These are phyloP conservation scores for Arabidopsis arenosa DNA, from an alignment of 345 rosid genomes.

Conservation along the genomic window DNA sequence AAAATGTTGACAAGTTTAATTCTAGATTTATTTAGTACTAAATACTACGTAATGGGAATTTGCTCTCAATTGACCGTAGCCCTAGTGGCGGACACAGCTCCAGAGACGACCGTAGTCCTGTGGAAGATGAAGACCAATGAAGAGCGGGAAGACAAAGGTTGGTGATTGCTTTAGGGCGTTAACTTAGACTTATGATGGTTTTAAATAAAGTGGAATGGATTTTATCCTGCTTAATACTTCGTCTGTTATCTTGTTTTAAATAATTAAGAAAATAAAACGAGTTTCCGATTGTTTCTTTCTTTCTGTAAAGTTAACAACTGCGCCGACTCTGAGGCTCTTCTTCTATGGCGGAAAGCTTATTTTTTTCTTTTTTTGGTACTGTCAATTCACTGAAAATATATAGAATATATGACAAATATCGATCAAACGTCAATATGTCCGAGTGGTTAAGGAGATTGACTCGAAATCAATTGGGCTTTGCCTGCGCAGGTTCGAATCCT, in stretches of 20 bases:
- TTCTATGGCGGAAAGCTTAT: too few relatives aligned
- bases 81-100: slow-evolving; percentile 24
- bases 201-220: slow-evolving; percentile 6
- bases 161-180: slow-evolving; percentile 8
- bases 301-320: too few relatives aligned
- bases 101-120: slow-evolving; percentile 32
- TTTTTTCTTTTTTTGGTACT: too few relatives aligned
- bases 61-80: too few relatives aligned
- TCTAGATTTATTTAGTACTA: too few relatives aligned
- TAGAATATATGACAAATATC: too few relatives aligned
- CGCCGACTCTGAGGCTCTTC: too few relatives aligned
- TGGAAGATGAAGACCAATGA: slow-evolving; percentile 32
- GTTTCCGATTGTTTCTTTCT: neutral
- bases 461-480: slow-evolving; percentile 99
- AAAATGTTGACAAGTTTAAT: too few relatives aligned
- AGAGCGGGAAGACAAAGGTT: slow-evolving; percentile 15
- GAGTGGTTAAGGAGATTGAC: slow-evolving; percentile 56
- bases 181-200: slow-evolving; percentile 3
- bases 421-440: slow-evolving; percentile 26
- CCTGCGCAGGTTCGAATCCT: slow-evolving; percentile 99
- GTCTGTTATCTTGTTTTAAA: neutral
- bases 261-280: neutral
- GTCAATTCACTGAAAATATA: too few relatives aligned
- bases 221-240: slow-evolving; percentile 1
- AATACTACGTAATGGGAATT: too few relatives aligned